Evolutionary conservation across 306 rosid species (phyloP).

Genomic region (Prunus mira): DNA sequence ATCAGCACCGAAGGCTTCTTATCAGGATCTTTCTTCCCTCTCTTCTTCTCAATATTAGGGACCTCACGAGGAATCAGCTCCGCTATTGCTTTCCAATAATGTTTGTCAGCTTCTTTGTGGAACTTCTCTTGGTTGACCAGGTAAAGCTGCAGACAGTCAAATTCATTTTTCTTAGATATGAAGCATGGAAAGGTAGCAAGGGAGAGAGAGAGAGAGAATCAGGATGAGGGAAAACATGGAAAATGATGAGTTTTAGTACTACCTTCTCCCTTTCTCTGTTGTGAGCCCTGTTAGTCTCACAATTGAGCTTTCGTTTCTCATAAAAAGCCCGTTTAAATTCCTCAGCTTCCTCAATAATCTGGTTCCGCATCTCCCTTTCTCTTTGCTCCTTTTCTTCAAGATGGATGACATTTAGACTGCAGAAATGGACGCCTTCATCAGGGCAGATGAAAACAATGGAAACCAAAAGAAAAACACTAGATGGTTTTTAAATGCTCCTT

Average conservation of each 20-base stretch:
- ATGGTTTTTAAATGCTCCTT: background rate
- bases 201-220: background rate
- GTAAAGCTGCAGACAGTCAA: conserved; percentile 44
- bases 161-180: conserved; percentile 18
- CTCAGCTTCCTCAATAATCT: conserved; percentile 86
- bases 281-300: conserved; percentile 61
- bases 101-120: conserved; percentile 92
- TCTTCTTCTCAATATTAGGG: conserved; percentile 83
- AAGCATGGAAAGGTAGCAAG: conserved; percentile 13
- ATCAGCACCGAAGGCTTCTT: conserved; percentile 59
- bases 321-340: conserved; percentile 66
- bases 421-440: background rate
- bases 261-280: conserved; percentile 92
- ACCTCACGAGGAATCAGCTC: conserved; percentile 91
- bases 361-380: conserved; percentile 82
- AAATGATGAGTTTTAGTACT: background rate
- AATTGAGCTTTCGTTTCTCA: conserved; percentile 71
- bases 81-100: conserved; percentile 93
- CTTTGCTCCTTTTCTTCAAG: conserved; percentile 82
- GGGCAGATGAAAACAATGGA: background rate
- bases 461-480: background rate
- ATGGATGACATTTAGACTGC: conserved; percentile 72
- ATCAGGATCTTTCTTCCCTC: conserved; percentile 83
- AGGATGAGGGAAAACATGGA: background rate
- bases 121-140: conserved; percentile 80